Conservation (phyloP, 2,329 filamentous ascomycete genomes). For the Aspergillus chevalieri region DNA sequence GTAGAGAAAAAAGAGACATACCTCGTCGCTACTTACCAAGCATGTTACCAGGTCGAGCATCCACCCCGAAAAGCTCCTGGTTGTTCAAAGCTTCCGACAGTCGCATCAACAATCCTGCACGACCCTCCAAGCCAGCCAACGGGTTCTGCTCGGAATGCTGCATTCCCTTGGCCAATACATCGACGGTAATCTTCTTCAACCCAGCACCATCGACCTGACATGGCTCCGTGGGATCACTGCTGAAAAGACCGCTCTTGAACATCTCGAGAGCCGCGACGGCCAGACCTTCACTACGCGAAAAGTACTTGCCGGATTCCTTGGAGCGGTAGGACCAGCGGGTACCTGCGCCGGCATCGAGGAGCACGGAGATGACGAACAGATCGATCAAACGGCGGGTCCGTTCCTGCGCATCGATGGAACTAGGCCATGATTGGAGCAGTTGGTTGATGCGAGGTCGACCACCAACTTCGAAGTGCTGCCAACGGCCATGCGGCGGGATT, state of each 20-base stretch:
- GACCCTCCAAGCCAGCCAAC: conserved; percentile 77
- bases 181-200: conserved; percentile 65
- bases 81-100: conserved; percentile 73
- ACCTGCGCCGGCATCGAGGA: conserved; percentile 70
- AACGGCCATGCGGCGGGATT: conserved; percentile 74
- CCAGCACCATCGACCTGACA: conserved; percentile 85
- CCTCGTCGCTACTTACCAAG: conserved; percentile 57
- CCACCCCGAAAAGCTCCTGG: conserved; percentile 73
- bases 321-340: conserved; percentile 90
- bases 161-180: conserved; percentile 70
- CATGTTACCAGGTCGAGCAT: conserved; percentile 87
- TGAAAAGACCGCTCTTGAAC: conserved; percentile 90
- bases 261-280: conserved; percentile 76
- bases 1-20: neutral
- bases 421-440: conserved; percentile 47
- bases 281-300: conserved; percentile 79
- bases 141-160: conserved; percentile 77
- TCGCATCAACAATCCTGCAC: conserved; percentile 69
- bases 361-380: conserved; percentile 56
- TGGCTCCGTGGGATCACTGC: conserved; percentile 71
- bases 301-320: conserved; percentile 75
- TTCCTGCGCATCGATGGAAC: conserved; percentile 42
- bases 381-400: conserved; percentile 52
- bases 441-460: conserved; percentile 46
- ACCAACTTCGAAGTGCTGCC: conserved; percentile 60